These are phyloP conservation scores for Aspergillus arachidicola DNA, from an alignment of 2,329 filamentous ascomycete genomes.

Conservation along the genomic window DNA sequence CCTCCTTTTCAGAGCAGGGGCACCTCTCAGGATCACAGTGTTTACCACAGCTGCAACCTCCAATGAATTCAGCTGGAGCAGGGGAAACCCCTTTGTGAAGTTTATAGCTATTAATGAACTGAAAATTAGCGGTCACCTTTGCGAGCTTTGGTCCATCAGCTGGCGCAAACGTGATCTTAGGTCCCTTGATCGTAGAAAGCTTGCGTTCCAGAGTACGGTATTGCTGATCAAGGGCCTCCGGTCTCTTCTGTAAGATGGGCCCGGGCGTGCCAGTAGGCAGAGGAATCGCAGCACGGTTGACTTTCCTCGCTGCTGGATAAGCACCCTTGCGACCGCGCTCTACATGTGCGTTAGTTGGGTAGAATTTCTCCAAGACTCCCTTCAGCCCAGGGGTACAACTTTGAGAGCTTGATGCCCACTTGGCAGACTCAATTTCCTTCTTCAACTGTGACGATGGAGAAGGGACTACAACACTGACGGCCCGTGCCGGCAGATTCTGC, in stretches of 20 bases:
- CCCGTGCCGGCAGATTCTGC: neutral
- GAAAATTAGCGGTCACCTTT: slow-evolving; percentile 36
- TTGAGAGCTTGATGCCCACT: slow-evolving; percentile 3
- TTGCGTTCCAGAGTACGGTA: slow-evolving; percentile 26
- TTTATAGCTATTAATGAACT: slow-evolving; percentile 42
- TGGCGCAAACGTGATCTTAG: slow-evolving; percentile 27
- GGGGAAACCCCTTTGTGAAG: slow-evolving; percentile 34
- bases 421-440: slow-evolving; percentile 17
- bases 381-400: slow-evolving; percentile 4
- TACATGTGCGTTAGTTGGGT: slow-evolving; percentile 26
- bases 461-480: slow-evolving; percentile 27
- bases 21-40: slow-evolving; percentile 32
- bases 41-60: slow-evolving; percentile 34
- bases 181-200: slow-evolving; percentile 30
- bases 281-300: slow-evolving; percentile 15
- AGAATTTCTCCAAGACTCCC: slow-evolving; percentile 25
- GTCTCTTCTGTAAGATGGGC: slow-evolving; percentile 12
- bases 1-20: slow-evolving; percentile 35
- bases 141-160: slow-evolving; percentile 22
- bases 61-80: slow-evolving; percentile 33
- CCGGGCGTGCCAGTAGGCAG: slow-evolving; percentile 12
- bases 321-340: slow-evolving; percentile 21
- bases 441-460: slow-evolving; percentile 25
- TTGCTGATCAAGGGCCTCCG: slow-evolving; percentile 15
- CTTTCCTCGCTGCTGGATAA: slow-evolving; percentile 21